Evolutionary conservation across 2,329 filamentous ascomycete genomes (phyloP), one percentile per base, ranked within the genome.

Genomic region (Colletotrichum chlorophyti): DNA sequence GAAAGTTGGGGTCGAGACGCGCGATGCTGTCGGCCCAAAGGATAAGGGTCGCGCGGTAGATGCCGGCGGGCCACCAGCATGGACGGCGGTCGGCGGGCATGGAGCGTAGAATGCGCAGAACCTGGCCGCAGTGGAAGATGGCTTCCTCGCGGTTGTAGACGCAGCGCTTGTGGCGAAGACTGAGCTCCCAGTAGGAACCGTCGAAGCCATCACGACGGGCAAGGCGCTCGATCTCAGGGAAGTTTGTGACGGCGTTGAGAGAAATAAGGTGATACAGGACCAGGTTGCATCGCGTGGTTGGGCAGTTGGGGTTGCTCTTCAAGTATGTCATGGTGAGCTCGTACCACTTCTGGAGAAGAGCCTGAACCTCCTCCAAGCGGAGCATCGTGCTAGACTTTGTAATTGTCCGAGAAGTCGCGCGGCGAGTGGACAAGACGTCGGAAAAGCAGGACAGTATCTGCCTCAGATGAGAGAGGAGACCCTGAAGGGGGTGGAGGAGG

Each of bases 181-280:
- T 74, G 34, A 83, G 70, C 23, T 80, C 80, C 75, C 83, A 82
- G 65, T 81, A 82, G 4, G 79, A 78, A 7, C 80, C 80, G 61
- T 87, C 81, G 41, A 84, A 78, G 19, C 75, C 78, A 58, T 90
- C 86, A 31, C 82, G 79, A 14, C 88, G 81, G 4, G 88, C 88
- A 9, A 91, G 75, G 4, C 82, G 79, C 73, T 91, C 88, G 41
- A 91, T 84, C 64, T 87, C 84, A 2, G 83, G 79, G 66, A 91
- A 89, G 70, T 85, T 85, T 14, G 86, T 87, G 24, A 89, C 82
- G 8, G 85, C 82, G 64, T 90, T 90, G 58, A 91, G 79, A 45
- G 83, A 87, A 67, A 91, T 86, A 37, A 91, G 79, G 65, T 91
- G 88, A 69, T 88, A 91, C 60, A 91, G 80, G 38, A 89, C 82